Evolutionary conservation across 148 eudicot species (phyloP).

Genomic region (Mesembryanthemum crystallinum): DNA sequence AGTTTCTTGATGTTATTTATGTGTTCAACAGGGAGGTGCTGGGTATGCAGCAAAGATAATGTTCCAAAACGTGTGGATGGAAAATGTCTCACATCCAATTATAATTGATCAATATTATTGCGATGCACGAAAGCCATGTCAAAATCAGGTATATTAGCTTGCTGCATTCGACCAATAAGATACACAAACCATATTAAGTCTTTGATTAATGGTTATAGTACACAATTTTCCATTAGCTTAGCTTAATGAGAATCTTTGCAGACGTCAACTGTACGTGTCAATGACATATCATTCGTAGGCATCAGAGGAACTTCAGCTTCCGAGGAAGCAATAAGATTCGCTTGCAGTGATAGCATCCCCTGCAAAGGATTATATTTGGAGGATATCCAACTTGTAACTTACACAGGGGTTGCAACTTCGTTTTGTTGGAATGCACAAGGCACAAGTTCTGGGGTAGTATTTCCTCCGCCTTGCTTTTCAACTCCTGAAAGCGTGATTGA

Average conservation of each 20-base stretch:
- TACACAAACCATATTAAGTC: too few species aligned
- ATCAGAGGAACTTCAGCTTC: conserved; percentile 85
- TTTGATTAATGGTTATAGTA: too few species aligned
- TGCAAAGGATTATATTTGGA: conserved; percentile 65
- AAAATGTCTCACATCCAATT: conserved; percentile 86
- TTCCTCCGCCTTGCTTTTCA: conserved; percentile 67
- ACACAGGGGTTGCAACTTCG: conserved; percentile 41
- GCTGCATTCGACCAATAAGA: background rate
- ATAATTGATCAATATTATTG: conserved; percentile 91
- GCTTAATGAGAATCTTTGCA: conserved; percentile 31
- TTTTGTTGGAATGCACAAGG: conserved; percentile 92
- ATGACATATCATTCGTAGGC: conserved; percentile 49
- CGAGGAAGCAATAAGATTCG: conserved; percentile 64
- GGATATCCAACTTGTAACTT: conserved; percentile 54
- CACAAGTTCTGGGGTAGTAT: conserved; percentile 52
- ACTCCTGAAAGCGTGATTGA: conserved; percentile 20
- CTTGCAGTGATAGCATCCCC: conserved; percentile 80
- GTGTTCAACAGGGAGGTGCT: conserved; percentile 65
- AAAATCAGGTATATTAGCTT: conserved; percentile 61
- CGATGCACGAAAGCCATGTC: conserved; percentile 53
- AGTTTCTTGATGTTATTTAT: background rate
- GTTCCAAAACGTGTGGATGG: conserved; percentile 65
- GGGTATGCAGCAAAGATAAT: conserved; percentile 62
- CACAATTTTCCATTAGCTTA: background rate
- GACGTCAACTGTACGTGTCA: conserved; percentile 64